Conservation (phyloP, 805 yeast species). For the Cyberlindnera euphorbiae region DNA sequence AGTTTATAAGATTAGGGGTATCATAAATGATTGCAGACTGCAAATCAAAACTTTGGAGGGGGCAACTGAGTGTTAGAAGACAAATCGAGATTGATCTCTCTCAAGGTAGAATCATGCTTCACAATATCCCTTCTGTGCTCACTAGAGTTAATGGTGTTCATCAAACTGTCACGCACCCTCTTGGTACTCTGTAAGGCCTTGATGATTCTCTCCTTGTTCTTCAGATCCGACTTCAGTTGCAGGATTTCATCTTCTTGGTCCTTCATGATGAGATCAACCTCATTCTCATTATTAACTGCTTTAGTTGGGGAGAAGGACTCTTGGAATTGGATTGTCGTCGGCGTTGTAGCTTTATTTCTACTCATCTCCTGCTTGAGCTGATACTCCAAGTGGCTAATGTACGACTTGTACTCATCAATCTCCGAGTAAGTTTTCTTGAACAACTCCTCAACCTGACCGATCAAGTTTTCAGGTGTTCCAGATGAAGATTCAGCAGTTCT, state of each 20-base stretch:
- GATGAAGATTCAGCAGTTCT: conserved; percentile 10
- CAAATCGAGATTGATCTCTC: conserved; percentile 19
- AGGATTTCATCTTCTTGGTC: conserved; percentile 66
- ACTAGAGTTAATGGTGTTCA: conserved; percentile 18
- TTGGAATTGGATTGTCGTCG: neutral
- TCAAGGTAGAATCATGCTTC: conserved; percentile 16
- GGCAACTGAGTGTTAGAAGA: conserved; percentile 4
- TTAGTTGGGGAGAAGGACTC: conserved; percentile 12
- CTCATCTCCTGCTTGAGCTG: conserved; percentile 34
- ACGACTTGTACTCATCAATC: conserved; percentile 54
- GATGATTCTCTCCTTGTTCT: conserved; percentile 76
- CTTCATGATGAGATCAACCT: conserved; percentile 33
- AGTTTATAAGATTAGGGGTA: too few species aligned
- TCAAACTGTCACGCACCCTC: conserved; percentile 44
- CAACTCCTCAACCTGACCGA: conserved; percentile 42
- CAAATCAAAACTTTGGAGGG: conserved; percentile 4
- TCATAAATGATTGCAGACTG: neutral
- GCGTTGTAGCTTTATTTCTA: neutral
- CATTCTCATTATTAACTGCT: conserved; percentile 12
- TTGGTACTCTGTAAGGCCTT: conserved; percentile 65
- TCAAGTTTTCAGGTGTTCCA: conserved; percentile 36
- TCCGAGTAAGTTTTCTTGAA: conserved; percentile 43
- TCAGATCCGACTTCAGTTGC: conserved; percentile 55
- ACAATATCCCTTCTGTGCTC: conserved; percentile 22
- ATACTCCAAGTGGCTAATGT: conserved; percentile 54